These are phyloP conservation scores for Didymella keratinophila DNA, from an alignment of 2,329 filamentous ascomycete species.

Conservation along the genomic window DNA sequence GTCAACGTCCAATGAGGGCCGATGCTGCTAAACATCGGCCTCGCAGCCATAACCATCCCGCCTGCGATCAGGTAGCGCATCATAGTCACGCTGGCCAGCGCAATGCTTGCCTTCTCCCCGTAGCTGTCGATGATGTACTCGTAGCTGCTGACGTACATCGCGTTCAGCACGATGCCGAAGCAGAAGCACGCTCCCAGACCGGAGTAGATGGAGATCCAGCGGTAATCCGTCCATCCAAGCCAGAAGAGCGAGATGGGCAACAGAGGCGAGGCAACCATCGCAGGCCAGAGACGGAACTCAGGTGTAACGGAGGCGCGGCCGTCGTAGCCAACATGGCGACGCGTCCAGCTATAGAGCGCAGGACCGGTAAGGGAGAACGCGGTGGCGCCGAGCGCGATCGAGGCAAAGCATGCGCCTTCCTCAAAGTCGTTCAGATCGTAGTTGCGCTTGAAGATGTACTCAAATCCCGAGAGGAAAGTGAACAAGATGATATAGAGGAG, in stretches of 20 bases:
- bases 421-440: slow-evolving; percentile 8
- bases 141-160: slow-evolving; percentile 53
- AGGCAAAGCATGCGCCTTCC: slow-evolving; percentile 17
- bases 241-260: slow-evolving; percentile 77
- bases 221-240: slow-evolving; percentile 24
- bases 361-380: slow-evolving; percentile 2
- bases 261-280: slow-evolving; percentile 67
- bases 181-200: slow-evolving; percentile 18
- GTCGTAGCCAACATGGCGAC: not conserved
- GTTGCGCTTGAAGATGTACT: slow-evolving; percentile 17
- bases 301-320: slow-evolving; percentile 54
- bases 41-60: slow-evolving; percentile 51
- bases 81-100: slow-evolving; percentile 48
- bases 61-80: slow-evolving; percentile 48
- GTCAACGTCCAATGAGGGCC: slow-evolving; percentile 56
- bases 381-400: slow-evolving; percentile 11
- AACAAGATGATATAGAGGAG: slow-evolving; percentile 19
- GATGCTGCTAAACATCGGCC: slow-evolving; percentile 52
- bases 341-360: slow-evolving; percentile 4
- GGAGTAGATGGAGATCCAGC: slow-evolving; percentile 3
- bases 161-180: slow-evolving; percentile 54
- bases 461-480: slow-evolving; percentile 17
- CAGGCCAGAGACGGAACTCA: slow-evolving; percentile 79
- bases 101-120: slow-evolving; percentile 53
- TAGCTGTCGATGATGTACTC: slow-evolving; percentile 53